These are phyloP conservation scores for Xylariaceae sp. DNA, from an alignment of 2,329 filamentous ascomycete genomes.

Conservation along the genomic window DNA sequence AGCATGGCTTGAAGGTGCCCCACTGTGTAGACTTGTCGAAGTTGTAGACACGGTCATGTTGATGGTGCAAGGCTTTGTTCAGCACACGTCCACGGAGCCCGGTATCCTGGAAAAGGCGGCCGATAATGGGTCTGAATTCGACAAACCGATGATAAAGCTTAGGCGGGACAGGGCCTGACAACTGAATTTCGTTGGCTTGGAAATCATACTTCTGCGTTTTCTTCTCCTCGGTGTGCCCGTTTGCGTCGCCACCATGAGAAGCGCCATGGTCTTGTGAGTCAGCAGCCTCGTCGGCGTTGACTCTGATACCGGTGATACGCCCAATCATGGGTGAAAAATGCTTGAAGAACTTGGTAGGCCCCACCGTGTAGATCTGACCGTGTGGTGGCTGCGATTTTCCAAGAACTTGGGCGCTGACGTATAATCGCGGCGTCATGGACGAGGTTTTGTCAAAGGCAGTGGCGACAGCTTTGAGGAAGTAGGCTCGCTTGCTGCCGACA, in stretches of 20 bases:
- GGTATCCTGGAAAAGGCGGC: conserved; percentile 77
- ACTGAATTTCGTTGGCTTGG: conserved; percentile 87
- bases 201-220: conserved; percentile 80
- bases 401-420: conserved; percentile 73
- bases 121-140: conserved; percentile 87
- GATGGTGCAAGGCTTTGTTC: conserved; percentile 83
- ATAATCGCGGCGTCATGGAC: conserved; percentile 68
- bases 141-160: conserved; percentile 88
- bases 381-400: conserved; percentile 68
- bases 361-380: conserved; percentile 75
- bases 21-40: conserved; percentile 75
- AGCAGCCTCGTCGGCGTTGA: conserved; percentile 57
- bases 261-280: conserved; percentile 37
- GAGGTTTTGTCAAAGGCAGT: conserved; percentile 59
- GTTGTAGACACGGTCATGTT: conserved; percentile 86
- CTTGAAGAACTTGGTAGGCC: conserved; percentile 71
- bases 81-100: conserved; percentile 77
- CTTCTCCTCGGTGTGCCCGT: conserved; percentile 38
- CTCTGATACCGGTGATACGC: conserved; percentile 70
- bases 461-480: conserved; percentile 67
- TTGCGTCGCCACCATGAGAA: conserved; percentile 10
- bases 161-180: conserved; percentile 76
- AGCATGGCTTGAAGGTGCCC: conserved; percentile 65
- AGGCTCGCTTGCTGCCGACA: conserved; percentile 83
- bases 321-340: conserved; percentile 91